These are phyloP conservation scores for Oenanthe javanica DNA, from an alignment of 140 eudicot genomes.

Conservation along the genomic window DNA sequence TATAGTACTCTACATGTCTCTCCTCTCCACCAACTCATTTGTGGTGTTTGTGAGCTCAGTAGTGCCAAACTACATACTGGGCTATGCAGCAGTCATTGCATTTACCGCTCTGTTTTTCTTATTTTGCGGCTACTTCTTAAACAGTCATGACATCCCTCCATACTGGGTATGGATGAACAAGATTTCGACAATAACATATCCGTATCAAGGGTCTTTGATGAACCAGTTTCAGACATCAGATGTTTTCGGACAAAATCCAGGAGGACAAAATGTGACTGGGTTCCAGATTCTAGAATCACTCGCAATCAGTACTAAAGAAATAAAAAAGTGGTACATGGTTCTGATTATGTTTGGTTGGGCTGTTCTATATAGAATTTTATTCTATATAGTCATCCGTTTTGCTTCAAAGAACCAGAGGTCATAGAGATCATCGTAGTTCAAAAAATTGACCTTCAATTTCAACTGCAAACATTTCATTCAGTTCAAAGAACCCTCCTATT, in stretches of 20 bases:
- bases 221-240: constrained; percentile 47
- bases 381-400: constrained; percentile 68
- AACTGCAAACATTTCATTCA: neutral
- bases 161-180: constrained; percentile 77
- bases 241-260: constrained; percentile 30
- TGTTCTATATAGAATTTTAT: constrained; percentile 57
- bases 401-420: constrained; percentile 74
- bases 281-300: constrained; percentile 37
- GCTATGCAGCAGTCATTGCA: constrained; percentile 77
- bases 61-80: constrained; percentile 74
- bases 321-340: constrained; percentile 47
- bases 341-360: constrained; percentile 83
- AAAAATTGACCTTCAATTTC: neutral
- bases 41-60: constrained; percentile 77
- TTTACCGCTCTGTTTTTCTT: constrained; percentile 75
- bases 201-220: constrained; percentile 72
- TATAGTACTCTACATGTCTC: constrained; percentile 47
- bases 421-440: constrained; percentile 7
- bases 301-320: constrained; percentile 24
- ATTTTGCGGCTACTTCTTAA: constrained; percentile 75
- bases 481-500: neutral
- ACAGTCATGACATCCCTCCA: constrained; percentile 44
- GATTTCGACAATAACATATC: constrained; percentile 67
- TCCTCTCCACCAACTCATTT: constrained; percentile 75
- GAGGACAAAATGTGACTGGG: constrained; percentile 31